Percentiles rank a stretch among this genome's conserved stretches.
Conservation (phyloP, 129 eudicot species). For the Apium graveolens region DNA sequence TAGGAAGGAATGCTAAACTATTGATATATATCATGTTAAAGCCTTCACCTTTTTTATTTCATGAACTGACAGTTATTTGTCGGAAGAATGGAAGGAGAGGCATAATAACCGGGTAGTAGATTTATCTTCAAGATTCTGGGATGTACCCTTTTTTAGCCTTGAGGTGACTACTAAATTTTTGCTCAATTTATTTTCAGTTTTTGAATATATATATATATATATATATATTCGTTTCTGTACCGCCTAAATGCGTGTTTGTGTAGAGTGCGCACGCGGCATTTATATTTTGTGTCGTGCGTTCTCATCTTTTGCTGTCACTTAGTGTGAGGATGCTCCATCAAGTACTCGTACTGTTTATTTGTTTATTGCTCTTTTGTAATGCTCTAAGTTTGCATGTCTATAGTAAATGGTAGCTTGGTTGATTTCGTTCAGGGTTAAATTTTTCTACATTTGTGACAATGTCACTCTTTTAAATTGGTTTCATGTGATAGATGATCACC, state of each 20-base stretch:
- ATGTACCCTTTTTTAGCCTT: slow-evolving; percentile 40
- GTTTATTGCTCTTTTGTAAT: background rate
- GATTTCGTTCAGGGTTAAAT: background rate
- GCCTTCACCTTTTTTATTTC: background rate
- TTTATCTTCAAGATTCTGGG: slow-evolving; percentile 32
- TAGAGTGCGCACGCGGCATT: too few species aligned
- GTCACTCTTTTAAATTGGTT: background rate
- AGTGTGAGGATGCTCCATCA: too few species aligned
- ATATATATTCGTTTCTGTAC: background rate
- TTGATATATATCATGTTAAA: background rate
- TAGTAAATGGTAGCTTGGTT: background rate
- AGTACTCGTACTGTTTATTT: too few species aligned
- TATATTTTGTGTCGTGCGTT: too few species aligned
- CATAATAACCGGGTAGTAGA: slow-evolving; percentile 20
- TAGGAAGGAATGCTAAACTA: background rate
- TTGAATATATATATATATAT: too few species aligned
- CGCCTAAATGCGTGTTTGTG: background rate
- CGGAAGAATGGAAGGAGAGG: slow-evolving; percentile 74
- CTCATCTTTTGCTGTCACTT: too few species aligned
- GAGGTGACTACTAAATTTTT: slow-evolving; percentile 29
- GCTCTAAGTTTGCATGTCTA: too few species aligned
- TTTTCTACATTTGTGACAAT: background rate
- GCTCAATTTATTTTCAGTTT: background rate
- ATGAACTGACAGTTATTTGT: slow-evolving; percentile 42
- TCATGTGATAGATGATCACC: background rate